These are phyloP conservation scores for Corymbia citriodora DNA, from an alignment of 441 rosid species.

Conservation along the genomic window DNA sequence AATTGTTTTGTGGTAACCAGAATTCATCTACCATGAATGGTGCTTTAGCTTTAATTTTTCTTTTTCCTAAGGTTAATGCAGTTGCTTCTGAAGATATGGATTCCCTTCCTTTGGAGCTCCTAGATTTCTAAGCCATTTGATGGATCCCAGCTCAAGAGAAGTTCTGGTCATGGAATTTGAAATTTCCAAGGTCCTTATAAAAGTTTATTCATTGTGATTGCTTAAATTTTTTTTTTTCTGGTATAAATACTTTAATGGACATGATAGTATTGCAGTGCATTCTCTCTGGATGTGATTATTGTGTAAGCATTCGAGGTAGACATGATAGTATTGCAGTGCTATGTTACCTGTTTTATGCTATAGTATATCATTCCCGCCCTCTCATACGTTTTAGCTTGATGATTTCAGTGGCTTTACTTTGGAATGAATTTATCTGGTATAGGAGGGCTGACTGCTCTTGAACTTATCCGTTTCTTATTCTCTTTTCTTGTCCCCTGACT, in stretches of 20 bases:
- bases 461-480: neutral
- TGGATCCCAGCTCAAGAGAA: slow-evolving; percentile 98
- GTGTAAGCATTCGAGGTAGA: no score
- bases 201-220: neutral
- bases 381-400: slow-evolving; percentile 4
- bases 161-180: slow-evolving; percentile 94
- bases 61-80: slow-evolving; percentile 90
- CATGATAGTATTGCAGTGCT: no score
- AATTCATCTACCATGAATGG: no score
- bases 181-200: slow-evolving; percentile 48
- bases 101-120: slow-evolving; percentile 93
- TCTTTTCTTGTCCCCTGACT: neutral
- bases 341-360: no score
- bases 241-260: no score
- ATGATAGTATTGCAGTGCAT: no score
- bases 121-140: slow-evolving; percentile 87
- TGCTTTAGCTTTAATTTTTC: no score
- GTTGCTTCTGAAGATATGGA: slow-evolving; percentile 99
- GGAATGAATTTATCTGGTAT: neutral
- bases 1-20: no score
- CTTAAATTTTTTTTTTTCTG: slow-evolving; percentile 13
- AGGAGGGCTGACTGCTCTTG: neutral
- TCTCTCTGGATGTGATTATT: no score
- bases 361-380: neutral
- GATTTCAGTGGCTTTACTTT: neutral